phyloP scores from a whole-genome alignment of 2,329 filamentous ascomycete species.

The Pezicula carpinea region DNA sequence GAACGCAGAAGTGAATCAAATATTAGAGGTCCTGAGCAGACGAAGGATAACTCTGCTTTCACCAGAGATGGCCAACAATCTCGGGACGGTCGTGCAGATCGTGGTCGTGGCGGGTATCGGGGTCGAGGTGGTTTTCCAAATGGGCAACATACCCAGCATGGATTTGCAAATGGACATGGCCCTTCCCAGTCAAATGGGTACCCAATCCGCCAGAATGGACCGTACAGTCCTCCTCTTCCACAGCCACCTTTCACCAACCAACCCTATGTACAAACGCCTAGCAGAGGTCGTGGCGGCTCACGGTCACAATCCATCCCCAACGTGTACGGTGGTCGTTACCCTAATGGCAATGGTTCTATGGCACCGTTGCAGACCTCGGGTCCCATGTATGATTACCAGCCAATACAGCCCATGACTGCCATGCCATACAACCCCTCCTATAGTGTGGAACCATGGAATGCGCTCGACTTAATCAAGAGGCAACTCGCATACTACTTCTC shows the following conservation, averaged over 20 bases:
- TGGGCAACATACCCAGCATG: conserved; percentile 26
- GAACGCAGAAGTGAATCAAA: conserved; percentile 28
- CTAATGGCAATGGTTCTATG: conserved; percentile 31
- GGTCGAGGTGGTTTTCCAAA: conserved; percentile 36
- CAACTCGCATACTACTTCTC: conserved; percentile 94
- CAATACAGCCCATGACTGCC: conserved; percentile 52
- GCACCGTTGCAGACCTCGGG: conserved; percentile 41
- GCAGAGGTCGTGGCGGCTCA: conserved; percentile 42
- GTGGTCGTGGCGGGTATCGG: conserved; percentile 40
- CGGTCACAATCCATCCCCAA: conserved; percentile 60
- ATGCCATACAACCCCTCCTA: conserved; percentile 53
- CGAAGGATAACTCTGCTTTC: conserved; percentile 20
- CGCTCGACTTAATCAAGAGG: conserved; percentile 36
- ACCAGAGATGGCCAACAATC: conserved; percentile 22
- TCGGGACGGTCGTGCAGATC: conserved; percentile 33
- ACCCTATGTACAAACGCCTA: conserved; percentile 22
- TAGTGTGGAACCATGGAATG: conserved; percentile 51
- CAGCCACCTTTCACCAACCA: conserved; percentile 29
- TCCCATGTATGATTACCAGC: conserved; percentile 52
- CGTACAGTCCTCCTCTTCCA: conserved; percentile 33
- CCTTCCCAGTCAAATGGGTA: conserved; percentile 23
- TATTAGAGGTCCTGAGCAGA: conserved; percentile 21
- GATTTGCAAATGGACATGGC: conserved; percentile 36
- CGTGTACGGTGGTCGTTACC: conserved; percentile 41
- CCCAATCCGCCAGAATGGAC: conserved; percentile 22